phyloP scores from a whole-genome alignment of 768 basidiomycete species.

The Rhizopogon rudus region DNA sequence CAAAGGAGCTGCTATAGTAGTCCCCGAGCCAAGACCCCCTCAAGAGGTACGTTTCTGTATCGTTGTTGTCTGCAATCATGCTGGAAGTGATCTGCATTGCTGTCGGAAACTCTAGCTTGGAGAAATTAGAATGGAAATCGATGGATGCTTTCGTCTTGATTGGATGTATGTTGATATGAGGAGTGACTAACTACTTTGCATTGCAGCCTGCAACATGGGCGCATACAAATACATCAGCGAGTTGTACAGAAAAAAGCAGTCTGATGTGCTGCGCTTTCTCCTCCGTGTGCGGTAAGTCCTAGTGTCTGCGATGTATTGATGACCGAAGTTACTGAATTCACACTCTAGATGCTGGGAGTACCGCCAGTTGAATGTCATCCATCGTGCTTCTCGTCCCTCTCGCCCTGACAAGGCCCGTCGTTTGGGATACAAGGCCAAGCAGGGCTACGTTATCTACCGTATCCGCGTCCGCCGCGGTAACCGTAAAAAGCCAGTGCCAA shows the following conservation, averaged over 20 bases:
- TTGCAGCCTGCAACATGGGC: conserved; percentile 64
- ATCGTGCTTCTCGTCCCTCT: conserved; percentile 96
- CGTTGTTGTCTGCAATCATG: neutral
- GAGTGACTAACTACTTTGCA: conserved; percentile 15
- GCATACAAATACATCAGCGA: conserved; percentile 97
- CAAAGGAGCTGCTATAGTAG: conserved; percentile 1
- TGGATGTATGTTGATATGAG: neutral
- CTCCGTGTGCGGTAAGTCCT: conserved; percentile 83
- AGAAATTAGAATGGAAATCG: neutral
- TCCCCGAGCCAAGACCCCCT: conserved; percentile 13
- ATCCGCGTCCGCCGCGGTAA: conserved; percentile 96
- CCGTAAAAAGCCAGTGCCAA: conserved; percentile 97
- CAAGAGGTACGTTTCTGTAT: conserved; percentile 24
- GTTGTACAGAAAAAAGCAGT: conserved; percentile 98
- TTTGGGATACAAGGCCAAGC: conserved; percentile 99
- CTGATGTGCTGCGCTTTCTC: conserved; percentile 95
- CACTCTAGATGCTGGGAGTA: conserved; percentile 89
- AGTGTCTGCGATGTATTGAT: neutral
- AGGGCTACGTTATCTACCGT: conserved; percentile 98
- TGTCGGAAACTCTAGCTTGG: neutral
- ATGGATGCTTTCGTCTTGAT: conserved; percentile 12
- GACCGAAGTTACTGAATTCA: conserved; percentile 3
- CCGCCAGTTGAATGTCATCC: conserved; percentile 96
- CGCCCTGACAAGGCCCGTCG: conserved; percentile 99
- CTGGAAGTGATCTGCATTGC: neutral